Base-by-base conservation (phyloP, 805 yeast species). In the Metschnikowia amazonensis region DNA sequence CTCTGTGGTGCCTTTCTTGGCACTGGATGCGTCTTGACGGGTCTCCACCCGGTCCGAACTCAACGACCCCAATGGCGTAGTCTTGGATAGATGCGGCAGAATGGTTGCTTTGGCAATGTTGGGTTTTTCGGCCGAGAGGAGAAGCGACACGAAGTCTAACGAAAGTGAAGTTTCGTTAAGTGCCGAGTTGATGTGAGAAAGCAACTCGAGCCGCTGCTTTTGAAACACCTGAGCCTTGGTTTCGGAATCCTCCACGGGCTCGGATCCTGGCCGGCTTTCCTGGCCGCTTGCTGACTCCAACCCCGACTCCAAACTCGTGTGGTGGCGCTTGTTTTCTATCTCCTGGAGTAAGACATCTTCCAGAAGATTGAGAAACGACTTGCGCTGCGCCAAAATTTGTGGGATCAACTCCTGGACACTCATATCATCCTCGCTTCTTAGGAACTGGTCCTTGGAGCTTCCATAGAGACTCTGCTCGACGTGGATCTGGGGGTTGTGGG, bases 141-240 rank as follows among this genome's bases (percentile, higher is more conserved):
- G 68, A 49, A 92, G 71, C 1, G 97, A 88, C 1, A 92, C 84
- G 51, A 90, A 86, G 60, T 92, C 99, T 46, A 90, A 69, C 1
- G 96, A 83, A 31, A 94, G 65, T 0, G 97, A 89, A 0, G 95
- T 82, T 60, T 94, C 97, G 60, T 92, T 94, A 54, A 87, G 70
- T 1, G 98, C 96, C 0, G 80, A 63, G 44, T 79, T 75, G 25
- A 86, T 71, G 35, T 72, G 69, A 14, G 67, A 70, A 13, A 82
- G 55, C 34, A 84, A 72, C 47, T 80, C 79, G n/a, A 66, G 59
- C 57, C 81, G 81, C 14, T 77, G 72, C 36, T 68, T 69, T 39
- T 68, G 63, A 55, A 82, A 81, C 8, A 68, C 67, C 36, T 70
- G 76, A 8, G 34, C 43, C 24, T 47, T 59, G 30, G 33, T 42